Evolutionary conservation across 2,329 filamentous ascomycete genomes (phyloP).

Genomic region (Geosmithia flava): DNA sequence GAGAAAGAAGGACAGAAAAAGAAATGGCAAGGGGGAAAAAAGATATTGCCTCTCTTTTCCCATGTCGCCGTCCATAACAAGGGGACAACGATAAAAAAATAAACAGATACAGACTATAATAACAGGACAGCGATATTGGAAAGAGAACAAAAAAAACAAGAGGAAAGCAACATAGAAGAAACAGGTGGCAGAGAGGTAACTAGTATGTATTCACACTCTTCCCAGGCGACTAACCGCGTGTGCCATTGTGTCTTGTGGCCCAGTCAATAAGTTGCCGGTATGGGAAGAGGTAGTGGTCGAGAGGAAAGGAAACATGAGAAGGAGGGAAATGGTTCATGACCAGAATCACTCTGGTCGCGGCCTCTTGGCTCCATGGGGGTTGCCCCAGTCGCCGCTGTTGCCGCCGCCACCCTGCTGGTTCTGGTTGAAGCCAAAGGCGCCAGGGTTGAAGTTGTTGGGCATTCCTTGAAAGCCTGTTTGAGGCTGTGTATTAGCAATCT

Average conservation of each 20-base stretch:
- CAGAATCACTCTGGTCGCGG: conserved; percentile 49
- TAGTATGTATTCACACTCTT: not conserved
- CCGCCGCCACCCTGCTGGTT: conserved; percentile 30
- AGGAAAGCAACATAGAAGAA: not conserved
- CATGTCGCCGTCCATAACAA: not conserved
- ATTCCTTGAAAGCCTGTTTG: conserved; percentile 51
- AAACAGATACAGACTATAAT: not conserved
- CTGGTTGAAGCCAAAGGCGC: conserved; percentile 52
- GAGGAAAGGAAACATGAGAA: not conserved
- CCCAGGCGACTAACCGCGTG: not conserved
- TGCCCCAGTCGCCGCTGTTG: conserved; percentile 52
- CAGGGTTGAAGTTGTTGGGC: conserved; percentile 55
- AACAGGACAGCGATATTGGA: no score
- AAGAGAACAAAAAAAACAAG: not conserved
- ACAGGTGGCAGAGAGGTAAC: not conserved
- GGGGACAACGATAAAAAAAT: not conserved
- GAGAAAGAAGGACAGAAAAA: not conserved
- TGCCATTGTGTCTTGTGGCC: not conserved
- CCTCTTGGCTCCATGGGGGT: conserved; percentile 71
- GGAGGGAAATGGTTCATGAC: not conserved
- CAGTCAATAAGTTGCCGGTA: not conserved
- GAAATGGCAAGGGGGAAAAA: not conserved
- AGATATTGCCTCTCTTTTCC: not conserved
- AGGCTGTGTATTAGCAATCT: not conserved
- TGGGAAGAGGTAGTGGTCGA: no score